Evolutionary conservation across 805 yeast species (phyloP), one percentile per base, ranked within the genome.

Genomic region (Candida mattraensis): DNA sequence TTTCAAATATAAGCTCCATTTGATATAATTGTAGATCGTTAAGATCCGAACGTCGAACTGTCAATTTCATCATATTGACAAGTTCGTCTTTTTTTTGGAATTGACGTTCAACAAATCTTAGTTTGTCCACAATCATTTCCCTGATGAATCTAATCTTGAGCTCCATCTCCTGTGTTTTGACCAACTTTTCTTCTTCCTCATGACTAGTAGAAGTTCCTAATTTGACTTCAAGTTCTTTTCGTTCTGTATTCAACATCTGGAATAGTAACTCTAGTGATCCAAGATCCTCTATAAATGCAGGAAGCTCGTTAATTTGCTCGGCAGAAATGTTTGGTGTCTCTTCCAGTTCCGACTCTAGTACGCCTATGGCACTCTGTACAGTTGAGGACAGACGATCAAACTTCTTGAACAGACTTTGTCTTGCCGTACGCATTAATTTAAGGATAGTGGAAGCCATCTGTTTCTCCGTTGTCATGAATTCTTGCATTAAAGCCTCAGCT

Each of bases 1-100:
- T 64, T 8, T 70, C 50, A 42, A 74, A 73, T 11, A 69, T 63
- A 4, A 66, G 48, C 42, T 68, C 72, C 45, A 67, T 67, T 35
- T 70, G 72, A 28, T 63, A 70, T 14, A 64, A 21, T 13, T 40
- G 37, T 24, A 48, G 28, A 18, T 37, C 37, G 16, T 36, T 18
- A 4, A 41, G 25, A 4, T 34, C 42, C 2, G 16, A 13, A 3
- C 17, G 32, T 5, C 37, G 29, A 5, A 40, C 15, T 3, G 46
- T 38, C 4, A 40, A 20, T 17, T 31, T 34, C 33, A 52, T 28
- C 3, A 44, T 39, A 30, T 44, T 47, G 15, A 45, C 20, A 11
- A 67, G 36, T 12, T 27, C 34, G 29, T 51, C 48, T 17, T 50
- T 45, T 24, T 44, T 44, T 11, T 37, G 58, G 34, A 63, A 54